These are phyloP conservation scores for Xerocomellus dryophilus DNA, from an alignment of 768 basidiomycete genomes.

Conservation along the genomic window DNA sequence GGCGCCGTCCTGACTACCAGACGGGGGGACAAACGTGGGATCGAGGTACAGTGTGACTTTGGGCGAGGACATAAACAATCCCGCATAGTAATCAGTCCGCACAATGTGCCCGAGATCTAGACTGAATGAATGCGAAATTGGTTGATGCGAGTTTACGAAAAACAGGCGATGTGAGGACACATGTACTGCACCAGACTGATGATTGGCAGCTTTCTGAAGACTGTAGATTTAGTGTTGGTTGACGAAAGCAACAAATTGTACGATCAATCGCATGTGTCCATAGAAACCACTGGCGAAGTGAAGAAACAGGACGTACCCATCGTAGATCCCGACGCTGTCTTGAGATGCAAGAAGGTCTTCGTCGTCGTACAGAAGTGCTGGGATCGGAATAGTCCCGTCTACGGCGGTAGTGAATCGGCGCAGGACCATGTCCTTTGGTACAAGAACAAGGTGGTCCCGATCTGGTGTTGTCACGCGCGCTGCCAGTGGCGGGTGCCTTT, in stretches of 20 bases:
- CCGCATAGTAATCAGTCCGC: conserved; percentile 85
- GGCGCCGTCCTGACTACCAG: conserved; percentile 28
- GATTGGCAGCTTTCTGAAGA: conserved; percentile 73
- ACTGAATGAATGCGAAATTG: conserved; percentile 58
- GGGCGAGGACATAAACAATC: conserved; percentile 83
- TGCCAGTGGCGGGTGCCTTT: neutral
- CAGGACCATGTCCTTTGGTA: conserved; percentile 44
- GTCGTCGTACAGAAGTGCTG: conserved; percentile 73
- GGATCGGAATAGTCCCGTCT: conserved; percentile 77
- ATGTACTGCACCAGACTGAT: conserved; percentile 71
- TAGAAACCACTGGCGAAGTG: conserved; percentile 8
- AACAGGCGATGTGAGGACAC: conserved; percentile 84
- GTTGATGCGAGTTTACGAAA: conserved; percentile 60
- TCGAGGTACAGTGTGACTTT: conserved; percentile 81
- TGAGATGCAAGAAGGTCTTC: conserved; percentile 74
- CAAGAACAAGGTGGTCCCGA: conserved; percentile 2
- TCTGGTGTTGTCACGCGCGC: neutral
- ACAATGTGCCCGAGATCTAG: conserved; percentile 61
- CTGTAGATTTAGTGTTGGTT: conserved; percentile 44
- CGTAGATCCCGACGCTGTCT: conserved; percentile 85
- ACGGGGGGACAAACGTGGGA: conserved; percentile 23
- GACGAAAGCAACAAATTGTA: conserved; percentile 21
- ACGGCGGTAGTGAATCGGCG: conserved; percentile 53
- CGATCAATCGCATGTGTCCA: conserved; percentile 19
- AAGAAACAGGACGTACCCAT: conserved; percentile 59